Base-by-base conservation (phyloP, 257 asterid species). In the Cruciata laevipes region DNA sequence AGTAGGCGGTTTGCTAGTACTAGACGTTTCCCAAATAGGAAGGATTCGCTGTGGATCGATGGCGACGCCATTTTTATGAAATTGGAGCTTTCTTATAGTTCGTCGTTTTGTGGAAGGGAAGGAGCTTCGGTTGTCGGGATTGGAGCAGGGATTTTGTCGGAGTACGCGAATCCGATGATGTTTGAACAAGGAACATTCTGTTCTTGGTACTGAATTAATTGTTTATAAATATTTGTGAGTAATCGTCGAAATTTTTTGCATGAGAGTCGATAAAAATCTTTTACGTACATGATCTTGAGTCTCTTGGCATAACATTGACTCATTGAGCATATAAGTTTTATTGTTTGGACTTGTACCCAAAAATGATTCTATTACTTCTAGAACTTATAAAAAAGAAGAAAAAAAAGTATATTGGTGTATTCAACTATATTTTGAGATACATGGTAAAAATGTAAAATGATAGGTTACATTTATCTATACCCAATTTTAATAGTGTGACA, bases 21-120 rank as follows among this genome's bases (percentile, higher is more conserved):
- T 9, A 49, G 64, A 62, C 31, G n/a, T 69, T 61, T 64, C 75
- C 72, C 40, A 2, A 21, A 17, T 12, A 51, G 12, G 27, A 44
- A 67, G 63, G 70, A 44, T 76, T 72, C 62, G 32, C 25, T 10
- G 60, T 24, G 31, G 49, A 55, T 21, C 17, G 67, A 63, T 44
- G 16, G 1, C 24, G 27, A 44, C 1, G 25, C 59, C 55, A 9
- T 65, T 65, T 25, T n/a, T 20, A 40, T 14, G 16, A 38, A 25
- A 8, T 16, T 65, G 18, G 20, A 11, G 16, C 37, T 44, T 44
- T 44, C 1, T 44, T 6, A 14, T 2, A 5, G 7, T 59, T 30
- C 27, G 40, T 23, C 30, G 11, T 31, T 17, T 61, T 42, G 51
- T 35, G 51, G 67, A 2, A 33, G 52, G 40, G 67, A 21, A 33